phyloP scores from a whole-genome alignment of 805 yeast species.

The Candida arabinofermentans region DNA sequence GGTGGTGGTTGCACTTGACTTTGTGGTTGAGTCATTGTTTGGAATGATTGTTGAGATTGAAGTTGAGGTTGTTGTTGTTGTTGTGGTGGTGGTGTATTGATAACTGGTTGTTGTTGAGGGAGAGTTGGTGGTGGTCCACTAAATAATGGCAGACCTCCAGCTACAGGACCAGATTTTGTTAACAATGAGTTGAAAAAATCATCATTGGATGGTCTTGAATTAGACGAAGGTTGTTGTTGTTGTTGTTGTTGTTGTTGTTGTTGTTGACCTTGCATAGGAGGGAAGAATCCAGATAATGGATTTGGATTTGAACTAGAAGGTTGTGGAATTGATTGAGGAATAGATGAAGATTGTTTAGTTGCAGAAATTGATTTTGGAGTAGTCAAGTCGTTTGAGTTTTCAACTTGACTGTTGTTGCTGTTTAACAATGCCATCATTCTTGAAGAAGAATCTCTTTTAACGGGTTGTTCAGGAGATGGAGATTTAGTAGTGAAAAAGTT shows the following conservation, averaged over 20 bases:
- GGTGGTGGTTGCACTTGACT: constrained; percentile 6
- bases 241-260: constrained; percentile 2
- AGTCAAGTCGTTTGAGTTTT: not conserved
- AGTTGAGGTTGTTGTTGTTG: constrained; percentile 4
- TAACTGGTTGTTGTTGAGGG: constrained; percentile 5
- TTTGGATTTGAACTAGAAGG: not conserved
- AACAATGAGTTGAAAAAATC: constrained; percentile 48
- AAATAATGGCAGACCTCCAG: not conserved
- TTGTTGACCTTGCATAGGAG: not conserved
- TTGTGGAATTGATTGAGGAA: not conserved
- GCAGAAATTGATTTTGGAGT: not conserved
- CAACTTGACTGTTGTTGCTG: too few relatives aligned
- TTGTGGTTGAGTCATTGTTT: constrained; percentile 3
- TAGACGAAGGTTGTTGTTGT: not conserved
- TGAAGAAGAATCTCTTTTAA: constrained; percentile 35
- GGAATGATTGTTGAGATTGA: too few relatives aligned
- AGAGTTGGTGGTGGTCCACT: not conserved
- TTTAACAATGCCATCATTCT: constrained; percentile 35
- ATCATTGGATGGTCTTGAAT: constrained; percentile 10
- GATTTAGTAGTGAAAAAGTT: constrained; percentile 20
- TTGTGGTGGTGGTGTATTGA: constrained; percentile 4
- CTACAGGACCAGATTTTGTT: constrained; percentile 24
- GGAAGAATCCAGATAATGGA: not conserved
- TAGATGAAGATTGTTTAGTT: not conserved
- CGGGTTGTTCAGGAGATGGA: constrained; percentile 10